These are phyloP conservation scores for Chaetomium tenue DNA, from an alignment of 495 filamentous ascomycete species.

Conservation along the genomic window DNA sequence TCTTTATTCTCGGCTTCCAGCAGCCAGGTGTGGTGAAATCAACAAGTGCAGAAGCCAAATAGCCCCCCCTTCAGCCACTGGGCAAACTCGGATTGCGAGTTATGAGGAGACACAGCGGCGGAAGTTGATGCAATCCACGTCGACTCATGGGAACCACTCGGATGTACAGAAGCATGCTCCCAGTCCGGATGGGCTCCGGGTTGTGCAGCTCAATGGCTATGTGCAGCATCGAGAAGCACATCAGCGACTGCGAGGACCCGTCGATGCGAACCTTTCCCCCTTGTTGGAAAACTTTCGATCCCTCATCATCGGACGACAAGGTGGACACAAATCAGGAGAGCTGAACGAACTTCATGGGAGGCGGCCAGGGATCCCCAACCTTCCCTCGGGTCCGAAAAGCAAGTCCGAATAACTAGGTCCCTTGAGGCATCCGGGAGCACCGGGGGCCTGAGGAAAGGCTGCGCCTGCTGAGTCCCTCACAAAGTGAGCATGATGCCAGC, in stretches of 20 bases:
- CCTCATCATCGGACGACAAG: not conserved
- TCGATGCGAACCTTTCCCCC: not conserved
- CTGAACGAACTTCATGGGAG: not conserved
- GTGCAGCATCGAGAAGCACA: slow-evolving; percentile 8
- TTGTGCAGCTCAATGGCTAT: not conserved
- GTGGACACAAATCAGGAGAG: not conserved
- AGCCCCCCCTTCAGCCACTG: not conserved
- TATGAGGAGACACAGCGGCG: not conserved
- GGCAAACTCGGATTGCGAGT: not conserved
- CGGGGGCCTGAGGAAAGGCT: not conserved
- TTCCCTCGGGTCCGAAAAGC: not conserved
- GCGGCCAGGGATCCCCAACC: not conserved
- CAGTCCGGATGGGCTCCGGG: not conserved
- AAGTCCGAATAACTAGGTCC: not conserved
- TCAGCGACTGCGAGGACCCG: not conserved
- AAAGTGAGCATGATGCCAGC: not conserved
- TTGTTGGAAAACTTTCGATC: not conserved
- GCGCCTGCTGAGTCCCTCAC: not conserved
- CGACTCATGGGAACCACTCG: not conserved
- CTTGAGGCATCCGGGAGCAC: not conserved
- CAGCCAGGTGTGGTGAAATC: not conserved
- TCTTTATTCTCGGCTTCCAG: not conserved
- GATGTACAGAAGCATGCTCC: not conserved
- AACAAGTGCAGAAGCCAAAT: not conserved
- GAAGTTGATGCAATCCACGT: not conserved